Conservation (phyloP, 108 stramenopile species). For the Conticribra weissflogii region DNA sequence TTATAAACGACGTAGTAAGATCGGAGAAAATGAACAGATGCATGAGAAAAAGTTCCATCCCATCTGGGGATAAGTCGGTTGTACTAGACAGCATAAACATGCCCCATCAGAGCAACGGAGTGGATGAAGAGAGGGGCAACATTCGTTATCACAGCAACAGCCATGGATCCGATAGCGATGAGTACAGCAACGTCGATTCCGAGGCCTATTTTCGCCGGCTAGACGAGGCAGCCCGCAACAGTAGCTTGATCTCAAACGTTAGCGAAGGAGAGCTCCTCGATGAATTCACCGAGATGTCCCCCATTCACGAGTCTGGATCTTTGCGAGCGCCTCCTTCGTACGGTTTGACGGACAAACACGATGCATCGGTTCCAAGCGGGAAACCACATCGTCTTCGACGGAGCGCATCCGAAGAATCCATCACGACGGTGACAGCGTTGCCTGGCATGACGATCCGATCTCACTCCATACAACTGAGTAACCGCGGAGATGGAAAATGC, state of each 20-base stretch:
- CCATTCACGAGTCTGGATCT: constrained; percentile 9
- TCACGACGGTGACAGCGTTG: constrained; percentile 35
- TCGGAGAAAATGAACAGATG: too few species aligned
- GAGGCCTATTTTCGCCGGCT: neutral
- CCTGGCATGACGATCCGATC: constrained; percentile 35
- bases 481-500: constrained; percentile 16
- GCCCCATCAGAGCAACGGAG: neutral
- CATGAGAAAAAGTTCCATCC: too few species aligned
- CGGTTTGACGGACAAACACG: neutral
- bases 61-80: too few species aligned
- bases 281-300: constrained; percentile 29
- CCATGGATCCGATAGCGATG: neutral
- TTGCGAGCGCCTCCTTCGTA: constrained; percentile 4
- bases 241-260: constrained; percentile 5
- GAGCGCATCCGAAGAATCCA: constrained; percentile 32
- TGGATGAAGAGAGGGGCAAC: constrained; percentile 4
- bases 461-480: constrained; percentile 30
- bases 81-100: neutral
- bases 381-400: neutral
- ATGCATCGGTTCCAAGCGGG: neutral
- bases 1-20: too few species aligned
- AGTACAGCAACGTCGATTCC: neutral
- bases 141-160: too few species aligned
- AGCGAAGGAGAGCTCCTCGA: constrained; percentile 25
- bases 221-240: neutral